Evolutionary conservation across 202 grass and related monocot genomes (phyloP), one percentile per base, ranked within the genome.

Genomic region (Carex arenaria): DNA sequence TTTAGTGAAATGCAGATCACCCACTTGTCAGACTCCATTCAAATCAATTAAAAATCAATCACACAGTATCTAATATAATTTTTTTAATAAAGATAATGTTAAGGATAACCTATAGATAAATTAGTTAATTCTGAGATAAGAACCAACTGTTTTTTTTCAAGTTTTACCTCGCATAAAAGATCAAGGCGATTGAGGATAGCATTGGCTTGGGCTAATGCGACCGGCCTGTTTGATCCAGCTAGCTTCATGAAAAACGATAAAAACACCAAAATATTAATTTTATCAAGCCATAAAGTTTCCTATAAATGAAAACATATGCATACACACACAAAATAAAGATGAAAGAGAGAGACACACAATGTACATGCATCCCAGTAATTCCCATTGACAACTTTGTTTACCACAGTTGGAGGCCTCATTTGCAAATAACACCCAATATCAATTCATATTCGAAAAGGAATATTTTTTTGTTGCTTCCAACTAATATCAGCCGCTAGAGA

Each of bases 121-220:
- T 77, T 32, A 57, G 28, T 77, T 36, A 36, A 77, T 59, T 34
- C 28, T 77, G 2, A 77, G 23, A 30, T 31, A 19, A 77, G 18
- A 15, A 77, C 18, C 28, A 32, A 73, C 28, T 4, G 1, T 40
- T 7, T 36, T 73, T 43, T 56, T 4, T 38, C 10, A 38, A 78
- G 81, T 59, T 80, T 78, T 64, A 95, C 96, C 93, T 98, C 96
- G 70, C 88, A 93, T 81, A 93, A 17, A 85, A 95, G 93, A 92
- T 98, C 95, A 75, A 95, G 82, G 61, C 95, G 89, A 88, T 94
- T 92, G 80, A 98, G 93, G 64, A 93, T 72, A 20, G 96, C 91
- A 68, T 98, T 98, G 78, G 96, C 96, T 90, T 98, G 93, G 61
- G 96, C 93, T 79, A 98, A 83, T 71, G 96, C 96, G 85, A 98